Conservation (phyloP, 2,329 filamentous ascomycete species). For the Blastomyces parvus region DNA sequence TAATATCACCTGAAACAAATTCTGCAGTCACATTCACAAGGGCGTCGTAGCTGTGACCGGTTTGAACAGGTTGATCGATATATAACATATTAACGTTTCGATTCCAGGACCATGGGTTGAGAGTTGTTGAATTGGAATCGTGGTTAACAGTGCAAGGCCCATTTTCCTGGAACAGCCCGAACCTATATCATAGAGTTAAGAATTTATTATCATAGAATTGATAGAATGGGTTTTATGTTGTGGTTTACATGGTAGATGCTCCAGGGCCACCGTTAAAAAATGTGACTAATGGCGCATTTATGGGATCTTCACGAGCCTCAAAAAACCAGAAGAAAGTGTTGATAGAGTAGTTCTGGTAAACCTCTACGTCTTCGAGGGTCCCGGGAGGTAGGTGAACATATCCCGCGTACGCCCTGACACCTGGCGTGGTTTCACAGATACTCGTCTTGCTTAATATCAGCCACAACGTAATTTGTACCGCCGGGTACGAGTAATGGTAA, state of each 20-base stretch:
- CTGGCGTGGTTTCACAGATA: conserved; percentile 49
- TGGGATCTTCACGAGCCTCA: conserved; percentile 45
- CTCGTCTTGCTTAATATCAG: conserved; percentile 24
- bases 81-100: conserved; percentile 57
- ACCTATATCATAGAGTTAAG: conserved; percentile 37
- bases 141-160: conserved; percentile 45
- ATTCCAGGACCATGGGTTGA: conserved; percentile 55
- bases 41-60: conserved; percentile 41
- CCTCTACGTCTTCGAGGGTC: conserved; percentile 30
- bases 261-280: conserved; percentile 57
- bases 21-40: conserved; percentile 24
- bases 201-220: neutral
- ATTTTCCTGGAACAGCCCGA: conserved; percentile 45
- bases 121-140: conserved; percentile 42
- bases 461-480: neutral
- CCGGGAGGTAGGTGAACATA: conserved; percentile 49
- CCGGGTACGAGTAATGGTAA: neutral
- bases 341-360: conserved; percentile 46
- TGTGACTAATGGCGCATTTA: conserved; percentile 48
- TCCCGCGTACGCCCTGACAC: conserved; percentile 48
- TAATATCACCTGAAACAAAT: neutral
- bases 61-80: conserved; percentile 56
- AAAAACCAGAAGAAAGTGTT: conserved; percentile 61
- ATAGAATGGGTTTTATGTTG: neutral
- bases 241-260: conserved; percentile 25